Base-by-base conservation (phyloP, 331 rosid genomes). In the Stylosanthes scabra region DNA sequence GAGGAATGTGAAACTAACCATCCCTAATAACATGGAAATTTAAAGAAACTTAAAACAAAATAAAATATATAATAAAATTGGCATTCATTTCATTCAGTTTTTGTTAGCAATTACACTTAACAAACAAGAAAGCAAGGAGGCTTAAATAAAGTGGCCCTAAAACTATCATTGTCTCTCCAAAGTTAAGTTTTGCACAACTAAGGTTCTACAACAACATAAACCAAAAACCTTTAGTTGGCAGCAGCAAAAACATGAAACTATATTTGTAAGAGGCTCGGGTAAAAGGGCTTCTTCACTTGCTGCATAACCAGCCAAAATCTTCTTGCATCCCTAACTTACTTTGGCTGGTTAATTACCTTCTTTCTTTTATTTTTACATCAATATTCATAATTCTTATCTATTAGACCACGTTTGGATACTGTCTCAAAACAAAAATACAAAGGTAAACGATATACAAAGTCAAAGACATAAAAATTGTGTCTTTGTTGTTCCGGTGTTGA, bases 151-250 rank as follows among this genome's bases (percentile, higher is more conserved):
- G 71, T 72, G 65, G 66, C 82, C 93, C 81, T 69, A 14, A 50
- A 72, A 84, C 80, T 75, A 50, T 81, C 86, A 84, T 61, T 78
- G 76, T 72, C 88, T 88, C 83, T 74, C 74, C 59, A 25, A 79
- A 25, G 69, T 65, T 34, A 42, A 9, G 27, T 81, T 61, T 44
- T 63, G 58, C 66, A 74, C 80, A 57, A 69, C 28, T 2, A 2
- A 27, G 69, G 15, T 58, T 49, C 58, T 56, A 64, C 28, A 61
- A 52, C 20, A 60, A 51, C 63, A 80, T 14, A 61, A 68, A 75
- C 77, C 68, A 66, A 67, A 78, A 82, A 73, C 34, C 52, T 59
- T 16, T 40, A 68, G 71, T 76, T 20, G 28, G 81, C 60, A 9
- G 7, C n/a, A 57, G 59, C 65, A 16, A 78, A 71, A 52, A 70